Evolutionary conservation across 179 eudicot genomes (phyloP), one percentile per base, ranked within the genome.

Genomic region (Nepenthes alata): DNA sequence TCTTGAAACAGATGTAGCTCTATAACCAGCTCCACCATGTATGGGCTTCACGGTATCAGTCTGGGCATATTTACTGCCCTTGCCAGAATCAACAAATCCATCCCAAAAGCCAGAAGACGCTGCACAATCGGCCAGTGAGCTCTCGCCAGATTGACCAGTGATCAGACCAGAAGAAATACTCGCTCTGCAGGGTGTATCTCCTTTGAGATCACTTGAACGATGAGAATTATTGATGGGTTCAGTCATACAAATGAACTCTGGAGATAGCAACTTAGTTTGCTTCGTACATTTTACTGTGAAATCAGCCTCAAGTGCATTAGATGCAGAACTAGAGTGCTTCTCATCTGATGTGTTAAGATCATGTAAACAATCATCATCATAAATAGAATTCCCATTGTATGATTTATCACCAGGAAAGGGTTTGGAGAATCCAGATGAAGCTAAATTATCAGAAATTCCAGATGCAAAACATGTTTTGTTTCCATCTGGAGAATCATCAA

Each of bases 91-190:
- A 35, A 81, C 65, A 49, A 75, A 57, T 70, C 86, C 97, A 63
- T 80, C 89, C 91, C 87, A 81, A 57, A 87, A 83, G 59, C 75
- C 88, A 80, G 90, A 70, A 38, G 80, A 63, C 11, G 16, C 36
- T 11, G 78, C 58, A 57, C 83, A 65, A 53, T 71, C 86, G 55
- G 74, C 63, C 63, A 74, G 10, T 56, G 70, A 69, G 66, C 79
- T 74, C 64, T 70, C 77, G 47, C 38, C 68, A 57, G 83, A 74
- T 57, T 72, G 72, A 36, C 83, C 75, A 67, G 73, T 59, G 34
- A 64, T 67, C 47, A 68, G 58, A 9, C 45, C 45, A 41, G 45
- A 41, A 41, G 45, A 41, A 41, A 25, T 25, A 25, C 45, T 41
- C 8, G 74, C 49, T 52, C 55, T 66, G 51, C 57, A 47, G 15